These are phyloP conservation scores for Nakaseomyces sp. DNA, from an alignment of 1,139 yeast species.

Conservation along the genomic window DNA sequence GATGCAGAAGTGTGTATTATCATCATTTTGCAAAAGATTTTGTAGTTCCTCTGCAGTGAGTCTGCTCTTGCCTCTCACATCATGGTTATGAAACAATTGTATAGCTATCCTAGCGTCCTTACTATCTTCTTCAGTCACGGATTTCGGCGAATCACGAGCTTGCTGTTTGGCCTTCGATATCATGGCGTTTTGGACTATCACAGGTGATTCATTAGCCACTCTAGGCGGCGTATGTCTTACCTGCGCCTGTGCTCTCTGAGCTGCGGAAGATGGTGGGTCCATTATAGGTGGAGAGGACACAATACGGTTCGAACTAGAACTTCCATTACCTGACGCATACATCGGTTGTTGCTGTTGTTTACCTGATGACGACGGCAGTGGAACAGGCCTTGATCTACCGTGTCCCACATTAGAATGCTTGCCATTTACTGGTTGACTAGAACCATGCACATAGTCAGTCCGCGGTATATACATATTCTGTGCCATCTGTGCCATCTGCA, in stretches of 20 bases:
- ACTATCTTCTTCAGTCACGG: constrained; percentile 12
- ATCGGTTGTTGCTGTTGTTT: constrained; percentile 1
- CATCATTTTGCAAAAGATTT: constrained; percentile 31
- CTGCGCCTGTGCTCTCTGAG: constrained; percentile 1
- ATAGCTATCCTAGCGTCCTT: constrained; percentile 26
- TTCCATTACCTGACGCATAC: background rate
- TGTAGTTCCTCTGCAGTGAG: constrained; percentile 30
- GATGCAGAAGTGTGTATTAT: constrained; percentile 27
- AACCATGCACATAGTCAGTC: background rate
- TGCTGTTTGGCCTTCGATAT: background rate
- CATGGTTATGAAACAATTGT: constrained; percentile 28
- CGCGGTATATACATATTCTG: background rate
- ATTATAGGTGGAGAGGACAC: constrained; percentile 3
- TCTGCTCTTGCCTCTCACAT: constrained; percentile 25
- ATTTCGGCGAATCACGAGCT: constrained; percentile 1
- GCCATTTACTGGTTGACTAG: background rate
- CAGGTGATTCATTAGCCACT: constrained; percentile 3
- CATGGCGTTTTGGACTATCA: constrained; percentile 2
- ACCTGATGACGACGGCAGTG: background rate
- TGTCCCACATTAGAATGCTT: background rate
- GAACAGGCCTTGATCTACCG: background rate
- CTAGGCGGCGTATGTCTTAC: constrained; percentile 4
- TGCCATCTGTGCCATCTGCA: background rate
- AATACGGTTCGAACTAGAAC: background rate
- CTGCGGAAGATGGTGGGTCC: constrained; percentile 4